Conservation (phyloP, 441 rosid species). For the Kokia cookei region DNA sequence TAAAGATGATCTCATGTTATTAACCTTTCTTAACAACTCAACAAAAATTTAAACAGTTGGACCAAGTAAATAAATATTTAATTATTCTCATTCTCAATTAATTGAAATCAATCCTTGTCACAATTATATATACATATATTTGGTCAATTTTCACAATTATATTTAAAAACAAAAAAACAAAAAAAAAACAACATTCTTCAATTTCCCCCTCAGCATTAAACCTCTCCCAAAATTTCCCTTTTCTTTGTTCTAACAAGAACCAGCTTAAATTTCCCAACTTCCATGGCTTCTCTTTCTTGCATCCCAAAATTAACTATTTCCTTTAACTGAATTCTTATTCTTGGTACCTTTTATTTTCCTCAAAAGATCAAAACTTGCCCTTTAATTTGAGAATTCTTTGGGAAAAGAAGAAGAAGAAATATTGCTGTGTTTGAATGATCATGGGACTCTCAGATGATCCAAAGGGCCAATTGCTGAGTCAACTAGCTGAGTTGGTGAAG, state of each 20-base stretch:
- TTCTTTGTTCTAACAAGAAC: background rate
- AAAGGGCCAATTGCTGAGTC: conserved; percentile 34
- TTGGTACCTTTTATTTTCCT: conserved; percentile 16
- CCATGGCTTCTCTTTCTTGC: conserved; percentile 4
- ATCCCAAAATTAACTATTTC: background rate
- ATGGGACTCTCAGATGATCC: conserved; percentile 40
- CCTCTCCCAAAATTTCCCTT: background rate
- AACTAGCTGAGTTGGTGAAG: conserved; percentile 49
- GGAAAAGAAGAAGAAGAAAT: too few species aligned
- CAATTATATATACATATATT: background rate
- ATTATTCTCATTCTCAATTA: background rate
- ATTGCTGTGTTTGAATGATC: background rate
- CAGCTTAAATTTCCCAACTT: background rate
- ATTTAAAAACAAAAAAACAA: too few species aligned
- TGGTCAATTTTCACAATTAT: background rate
- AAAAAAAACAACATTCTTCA: background rate
- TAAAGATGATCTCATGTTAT: too few species aligned
- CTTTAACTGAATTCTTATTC: conserved; percentile 3
- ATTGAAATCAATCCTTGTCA: background rate
- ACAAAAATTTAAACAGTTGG: too few species aligned
- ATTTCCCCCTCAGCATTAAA: background rate
- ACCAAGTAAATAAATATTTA: background rate
- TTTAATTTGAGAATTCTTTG: background rate
- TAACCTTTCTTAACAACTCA: too few species aligned
- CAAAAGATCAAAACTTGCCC: background rate